Conservation (phyloP, 768 basidiomycete species). For the Epithele typhae region DNA sequence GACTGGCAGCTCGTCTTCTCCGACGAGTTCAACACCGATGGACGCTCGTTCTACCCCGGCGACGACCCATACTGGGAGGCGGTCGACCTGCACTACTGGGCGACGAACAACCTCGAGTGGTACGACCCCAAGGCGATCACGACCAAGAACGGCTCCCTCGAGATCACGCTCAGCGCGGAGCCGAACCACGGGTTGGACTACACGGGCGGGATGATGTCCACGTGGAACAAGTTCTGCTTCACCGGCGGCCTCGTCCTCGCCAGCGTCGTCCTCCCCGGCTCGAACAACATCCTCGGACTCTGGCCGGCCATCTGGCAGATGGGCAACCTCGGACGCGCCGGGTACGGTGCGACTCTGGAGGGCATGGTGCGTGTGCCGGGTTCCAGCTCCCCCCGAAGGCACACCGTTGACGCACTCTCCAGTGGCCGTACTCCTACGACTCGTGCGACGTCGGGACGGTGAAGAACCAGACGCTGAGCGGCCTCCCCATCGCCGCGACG, state of each 20-base stretch:
- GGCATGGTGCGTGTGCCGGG: constrained; percentile 60
- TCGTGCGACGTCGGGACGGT: constrained; percentile 64
- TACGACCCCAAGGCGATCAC: constrained; percentile 73
- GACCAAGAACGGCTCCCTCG: constrained; percentile 36
- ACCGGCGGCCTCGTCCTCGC: constrained; percentile 75
- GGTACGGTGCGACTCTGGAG: constrained; percentile 83
- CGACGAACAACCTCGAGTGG: constrained; percentile 64
- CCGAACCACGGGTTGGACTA: constrained; percentile 40
- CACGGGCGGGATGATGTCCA: constrained; percentile 44
- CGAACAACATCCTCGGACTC: constrained; percentile 43
- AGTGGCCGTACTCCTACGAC: constrained; percentile 86
- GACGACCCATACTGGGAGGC: constrained; percentile 86
- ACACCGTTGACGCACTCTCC: constrained; percentile 3
- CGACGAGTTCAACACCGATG: constrained; percentile 76
- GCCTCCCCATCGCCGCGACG: constrained; percentile 57
- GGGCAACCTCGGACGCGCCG: constrained; percentile 79
- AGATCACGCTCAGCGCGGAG: constrained; percentile 53
- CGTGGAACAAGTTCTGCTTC: constrained; percentile 87
- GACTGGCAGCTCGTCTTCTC: constrained; percentile 72
- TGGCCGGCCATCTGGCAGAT: constrained; percentile 57
- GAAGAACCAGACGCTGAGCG: constrained; percentile 71
- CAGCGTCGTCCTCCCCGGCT: constrained; percentile 63
- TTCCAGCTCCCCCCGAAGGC: constrained; percentile 9
- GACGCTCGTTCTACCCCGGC: constrained; percentile 67
- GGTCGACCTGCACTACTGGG: constrained; percentile 79